Conservation (phyloP, 345 rosid genomes). For the Euphorbia pulcherrima region DNA sequence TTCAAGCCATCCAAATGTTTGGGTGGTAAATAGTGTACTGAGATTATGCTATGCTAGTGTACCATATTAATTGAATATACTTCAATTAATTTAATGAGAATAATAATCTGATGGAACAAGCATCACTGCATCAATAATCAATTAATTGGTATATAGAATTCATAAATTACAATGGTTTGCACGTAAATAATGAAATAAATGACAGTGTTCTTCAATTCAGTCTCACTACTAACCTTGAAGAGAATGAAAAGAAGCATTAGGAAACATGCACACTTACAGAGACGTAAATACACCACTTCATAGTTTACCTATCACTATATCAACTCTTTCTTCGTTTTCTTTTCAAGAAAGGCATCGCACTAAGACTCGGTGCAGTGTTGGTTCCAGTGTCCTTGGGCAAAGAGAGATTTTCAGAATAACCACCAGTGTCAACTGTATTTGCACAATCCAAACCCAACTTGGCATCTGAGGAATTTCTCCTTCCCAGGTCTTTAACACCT, state of each 20-base stretch:
- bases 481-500: constrained; percentile 14
- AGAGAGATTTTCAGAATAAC: constrained; percentile 13
- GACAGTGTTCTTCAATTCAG: too few relatives aligned
- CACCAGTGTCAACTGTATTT: constrained; percentile 17
- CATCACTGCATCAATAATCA: too few relatives aligned
- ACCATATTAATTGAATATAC: too few relatives aligned
- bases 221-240: too few relatives aligned
- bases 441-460: constrained; percentile 14
- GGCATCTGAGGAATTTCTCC: not conserved
- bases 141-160: too few relatives aligned
- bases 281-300: not conserved
- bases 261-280: not conserved
- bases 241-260: not conserved
- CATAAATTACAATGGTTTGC: too few relatives aligned
- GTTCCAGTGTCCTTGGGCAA: constrained; percentile 16
- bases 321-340: constrained; percentile 50
- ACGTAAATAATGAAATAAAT: too few relatives aligned
- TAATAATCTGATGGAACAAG: too few relatives aligned
- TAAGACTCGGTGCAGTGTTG: constrained; percentile 26
- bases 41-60: too few relatives aligned
- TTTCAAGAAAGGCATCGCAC: constrained; percentile 50
- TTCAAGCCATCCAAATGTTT: too few relatives aligned
- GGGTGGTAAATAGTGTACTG: too few relatives aligned
- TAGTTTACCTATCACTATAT: not conserved
- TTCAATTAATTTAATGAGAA: too few relatives aligned